Evolutionary conservation across 2,329 filamentous ascomycete species (phyloP).

Genomic region (Xylariales sp.): DNA sequence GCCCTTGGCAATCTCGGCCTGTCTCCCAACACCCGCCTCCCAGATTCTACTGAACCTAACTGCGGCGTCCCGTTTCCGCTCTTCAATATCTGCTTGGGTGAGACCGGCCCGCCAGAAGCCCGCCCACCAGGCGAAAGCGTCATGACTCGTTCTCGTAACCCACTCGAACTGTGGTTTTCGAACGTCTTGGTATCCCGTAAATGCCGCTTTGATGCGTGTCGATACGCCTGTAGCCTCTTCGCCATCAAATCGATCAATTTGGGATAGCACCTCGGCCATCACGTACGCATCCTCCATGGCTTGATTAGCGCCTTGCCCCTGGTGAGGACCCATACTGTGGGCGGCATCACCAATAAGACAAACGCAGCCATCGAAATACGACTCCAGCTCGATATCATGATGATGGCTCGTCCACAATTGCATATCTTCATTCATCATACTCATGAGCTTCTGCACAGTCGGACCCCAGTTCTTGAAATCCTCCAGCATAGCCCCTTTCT

Average conservation of each 20-base stretch:
- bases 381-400: conserved; percentile 1
- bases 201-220: neutral
- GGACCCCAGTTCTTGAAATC: conserved; percentile 5
- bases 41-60: conserved; percentile 1
- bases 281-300: conserved; percentile 7
- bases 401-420: conserved; percentile 3
- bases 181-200: conserved; percentile 2
- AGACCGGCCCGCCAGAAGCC: conserved; percentile 2
- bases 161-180: conserved; percentile 4
- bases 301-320: conserved; percentile 5
- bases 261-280: neutral
- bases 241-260: neutral
- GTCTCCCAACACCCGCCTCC: conserved; percentile 1
- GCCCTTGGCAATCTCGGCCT: conserved; percentile 5
- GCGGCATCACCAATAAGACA: conserved; percentile 5
- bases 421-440: conserved; percentile 1
- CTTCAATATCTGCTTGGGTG: neutral
- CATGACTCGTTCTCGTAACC: neutral
- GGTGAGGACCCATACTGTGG: conserved; percentile 4
- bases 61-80: neutral
- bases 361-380: neutral
- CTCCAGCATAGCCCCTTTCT: neutral
- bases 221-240: neutral
- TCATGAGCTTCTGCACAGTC: conserved; percentile 4
- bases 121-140: conserved; percentile 5